phyloP scores from a whole-genome alignment of 352 stramenopile genomes.

The Pythium biforme region DNA sequence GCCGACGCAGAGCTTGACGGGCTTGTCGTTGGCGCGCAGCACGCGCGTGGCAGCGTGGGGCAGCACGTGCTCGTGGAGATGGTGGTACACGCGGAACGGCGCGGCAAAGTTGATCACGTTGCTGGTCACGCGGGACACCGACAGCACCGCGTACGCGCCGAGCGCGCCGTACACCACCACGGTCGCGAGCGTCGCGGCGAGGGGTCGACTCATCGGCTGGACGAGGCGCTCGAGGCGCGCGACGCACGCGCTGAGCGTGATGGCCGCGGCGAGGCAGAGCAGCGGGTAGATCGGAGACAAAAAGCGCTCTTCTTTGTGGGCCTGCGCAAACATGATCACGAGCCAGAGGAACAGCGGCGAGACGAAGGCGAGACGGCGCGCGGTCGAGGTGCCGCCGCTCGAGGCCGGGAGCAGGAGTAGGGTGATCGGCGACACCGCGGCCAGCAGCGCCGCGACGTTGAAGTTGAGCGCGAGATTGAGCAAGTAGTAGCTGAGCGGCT shows the following conservation, averaged over 20 bases:
- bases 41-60: constrained; percentile 38
- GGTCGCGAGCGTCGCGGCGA: constrained; percentile 29
- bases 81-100: constrained; percentile 66
- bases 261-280: constrained; percentile 77
- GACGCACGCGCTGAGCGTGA: constrained; percentile 58
- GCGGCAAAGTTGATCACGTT: constrained; percentile 75
- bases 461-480: constrained; percentile 97
- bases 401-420: constrained; percentile 33
- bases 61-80: constrained; percentile 58
- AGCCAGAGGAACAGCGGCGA: constrained; percentile 90
- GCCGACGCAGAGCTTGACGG: constrained; percentile 89
- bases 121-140: constrained; percentile 54
- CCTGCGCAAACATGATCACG: constrained; percentile 89
- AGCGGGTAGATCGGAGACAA: constrained; percentile 95
- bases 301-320: constrained; percentile 99
- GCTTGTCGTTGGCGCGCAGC: neutral
- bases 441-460: constrained; percentile 86
- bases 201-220: constrained; percentile 12
- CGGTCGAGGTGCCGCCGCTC: constrained; percentile 1
- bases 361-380: constrained; percentile 39
- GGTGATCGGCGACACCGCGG: constrained; percentile 40
- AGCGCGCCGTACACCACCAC: constrained; percentile 45
- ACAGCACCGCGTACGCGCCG: constrained; percentile 53
- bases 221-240: constrained; percentile 36
- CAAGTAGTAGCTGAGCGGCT: constrained; percentile 94